Base-by-base conservation (phyloP, 2,329 filamentous ascomycete genomes). In the Claviceps spartinae region DNA sequence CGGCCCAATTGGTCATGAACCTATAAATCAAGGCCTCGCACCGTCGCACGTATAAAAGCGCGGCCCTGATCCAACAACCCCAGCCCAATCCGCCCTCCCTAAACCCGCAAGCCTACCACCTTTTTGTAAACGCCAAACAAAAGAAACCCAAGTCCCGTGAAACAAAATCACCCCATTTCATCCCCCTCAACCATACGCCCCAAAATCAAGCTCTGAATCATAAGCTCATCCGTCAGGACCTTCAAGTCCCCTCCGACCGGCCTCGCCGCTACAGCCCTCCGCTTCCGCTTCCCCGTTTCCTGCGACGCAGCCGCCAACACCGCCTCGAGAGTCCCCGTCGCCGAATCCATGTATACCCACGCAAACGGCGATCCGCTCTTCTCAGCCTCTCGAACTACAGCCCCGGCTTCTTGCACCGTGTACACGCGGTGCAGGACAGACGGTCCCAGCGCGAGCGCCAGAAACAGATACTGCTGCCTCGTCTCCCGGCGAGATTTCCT, bases 131-230 rank as follows among this genome's bases (percentile, higher is more conserved):
- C 30, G 30, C 30, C 30, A 34, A 34, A 34, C 30, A 34, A 34
- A 34, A 34, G 30, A 34, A 34, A 11, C 30, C 30, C 30, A 40
- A 44, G 26, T 30, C 40, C 42, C n/a, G 44, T 24, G 3, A 47
- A 34, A 49, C 9, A 18, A 44, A 37, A 13, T 37, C 46, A 47
- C 6, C 20, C 38, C 30, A 44, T 47, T 20, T 37, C 45, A 18
- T 70, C 74, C 48, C 80, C 77, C 55, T 87, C 83, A 50, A 89
- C 78, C 58, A 96, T 69, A 55, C 82, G 79, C 1, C 90, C 91
- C 49, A 95, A 66, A 56, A 98, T 96, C 54, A 97, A 71, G 65
- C 89, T 96, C 72, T 98, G 91, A 52, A 95, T 83, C 22, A 97
- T 81, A 63, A 91, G 81, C 67, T 97, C 91, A 64, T 94, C 85